These are phyloP conservation scores for Aspergillus pseudonomiae DNA, from an alignment of 2,329 filamentous ascomycete genomes.

Conservation along the genomic window DNA sequence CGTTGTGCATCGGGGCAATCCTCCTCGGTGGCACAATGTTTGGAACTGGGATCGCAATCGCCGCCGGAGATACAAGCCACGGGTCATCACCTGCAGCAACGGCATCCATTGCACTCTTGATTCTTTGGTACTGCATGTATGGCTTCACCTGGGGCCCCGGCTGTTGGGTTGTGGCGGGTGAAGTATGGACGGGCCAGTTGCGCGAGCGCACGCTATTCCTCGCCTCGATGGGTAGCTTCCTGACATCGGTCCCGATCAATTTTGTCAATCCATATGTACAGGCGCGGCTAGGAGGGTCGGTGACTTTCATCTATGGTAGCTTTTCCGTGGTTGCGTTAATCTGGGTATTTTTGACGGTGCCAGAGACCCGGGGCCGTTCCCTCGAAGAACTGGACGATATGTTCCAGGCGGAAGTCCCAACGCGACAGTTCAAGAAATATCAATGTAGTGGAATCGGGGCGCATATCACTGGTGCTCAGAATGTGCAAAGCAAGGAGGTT, in stretches of 20 bases:
- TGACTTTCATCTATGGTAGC: not conserved
- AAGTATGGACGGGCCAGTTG: not conserved
- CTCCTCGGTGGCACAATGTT: not conserved
- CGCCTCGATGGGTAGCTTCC: not conserved
- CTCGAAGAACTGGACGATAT: not conserved
- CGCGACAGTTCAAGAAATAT: not conserved
- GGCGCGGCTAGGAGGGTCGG: not conserved
- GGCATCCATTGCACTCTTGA: not conserved
- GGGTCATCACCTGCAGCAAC: not conserved
- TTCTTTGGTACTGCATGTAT: not conserved
- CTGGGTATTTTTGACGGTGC: not conserved
- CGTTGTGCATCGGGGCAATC: conserved; percentile 9
- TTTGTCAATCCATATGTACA: not conserved
- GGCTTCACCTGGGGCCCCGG: not conserved
- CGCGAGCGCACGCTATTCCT: not conserved
- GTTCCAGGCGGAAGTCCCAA: not conserved
- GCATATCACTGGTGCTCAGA: not conserved
- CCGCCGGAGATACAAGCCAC: not conserved
- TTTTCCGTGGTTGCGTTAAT: not conserved
- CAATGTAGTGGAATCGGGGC: not conserved
- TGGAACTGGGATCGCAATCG: not conserved
- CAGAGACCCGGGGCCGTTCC: not conserved
- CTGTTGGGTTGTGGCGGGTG: not conserved
- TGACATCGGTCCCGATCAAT: not conserved
- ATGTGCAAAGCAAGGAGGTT: not conserved